Conservation (phyloP, 2,329 filamentous ascomycete species). For the Cordyceps farinosa region DNA sequence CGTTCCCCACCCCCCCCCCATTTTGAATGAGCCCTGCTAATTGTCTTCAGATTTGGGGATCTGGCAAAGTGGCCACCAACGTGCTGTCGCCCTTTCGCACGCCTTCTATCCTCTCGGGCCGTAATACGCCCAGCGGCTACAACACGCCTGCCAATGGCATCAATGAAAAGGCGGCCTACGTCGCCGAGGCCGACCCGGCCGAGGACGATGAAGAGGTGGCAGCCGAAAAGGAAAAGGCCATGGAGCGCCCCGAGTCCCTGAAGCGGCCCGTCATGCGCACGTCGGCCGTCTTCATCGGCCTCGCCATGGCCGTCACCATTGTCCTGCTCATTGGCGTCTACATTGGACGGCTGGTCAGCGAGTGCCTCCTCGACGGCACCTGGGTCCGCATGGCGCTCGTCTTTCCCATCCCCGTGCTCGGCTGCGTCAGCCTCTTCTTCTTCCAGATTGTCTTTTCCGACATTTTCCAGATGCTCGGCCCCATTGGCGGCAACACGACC, state of each 20-base stretch:
- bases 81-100: slow-evolving; percentile 4
- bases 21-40: slow-evolving; percentile 20
- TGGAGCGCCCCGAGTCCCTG: slow-evolving; percentile 36
- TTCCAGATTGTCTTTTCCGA: slow-evolving; percentile 40
- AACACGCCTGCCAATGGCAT: slow-evolving; percentile 3
- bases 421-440: slow-evolving; percentile 37
- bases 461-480: slow-evolving; percentile 46
- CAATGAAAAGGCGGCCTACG: slow-evolving; percentile 21
- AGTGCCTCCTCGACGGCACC: slow-evolving; percentile 36
- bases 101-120: not conserved
- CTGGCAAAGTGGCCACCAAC: slow-evolving; percentile 1
- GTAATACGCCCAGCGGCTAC: slow-evolving; percentile 7
- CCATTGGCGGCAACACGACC: slow-evolving; percentile 39
- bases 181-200: slow-evolving; percentile 22
- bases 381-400: slow-evolving; percentile 38
- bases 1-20: slow-evolving; percentile 16
- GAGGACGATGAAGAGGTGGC: slow-evolving; percentile 21
- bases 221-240: slow-evolving; percentile 23
- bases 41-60: slow-evolving; percentile 17
- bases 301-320: slow-evolving; percentile 36
- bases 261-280: slow-evolving; percentile 37
- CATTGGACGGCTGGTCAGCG: slow-evolving; percentile 35
- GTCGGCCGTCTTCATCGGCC: slow-evolving; percentile 37
- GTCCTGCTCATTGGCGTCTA: slow-evolving; percentile 38
- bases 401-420: slow-evolving; percentile 34